phyloP scores from a whole-genome alignment of 1,284 basidiomycete genomes.

The Ceratorhiza oryzae-sativae region DNA sequence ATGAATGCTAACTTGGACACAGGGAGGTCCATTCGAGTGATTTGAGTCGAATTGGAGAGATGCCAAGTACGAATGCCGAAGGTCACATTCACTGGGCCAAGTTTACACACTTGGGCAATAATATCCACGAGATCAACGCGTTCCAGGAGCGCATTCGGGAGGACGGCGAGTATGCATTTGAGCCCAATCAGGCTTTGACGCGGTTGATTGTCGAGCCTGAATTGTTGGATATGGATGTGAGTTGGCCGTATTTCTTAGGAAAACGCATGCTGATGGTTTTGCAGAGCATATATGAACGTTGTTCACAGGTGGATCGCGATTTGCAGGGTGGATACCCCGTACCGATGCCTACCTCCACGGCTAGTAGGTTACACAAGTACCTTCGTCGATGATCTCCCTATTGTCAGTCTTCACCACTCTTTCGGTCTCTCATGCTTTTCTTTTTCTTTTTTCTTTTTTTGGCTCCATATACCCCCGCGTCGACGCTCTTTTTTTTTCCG shows the following conservation, averaged over 20 bases:
- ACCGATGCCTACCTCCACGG: slow-evolving; percentile 7
- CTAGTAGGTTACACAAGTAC: slow-evolving; percentile 20
- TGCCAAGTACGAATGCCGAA: slow-evolving; percentile 60
- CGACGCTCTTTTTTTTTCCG: neutral
- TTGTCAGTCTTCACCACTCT: no score
- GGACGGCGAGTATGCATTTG: slow-evolving; percentile 30
- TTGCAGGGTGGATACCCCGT: slow-evolving; percentile 30
- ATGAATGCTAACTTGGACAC: slow-evolving; percentile 16
- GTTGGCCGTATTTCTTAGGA: neutral
- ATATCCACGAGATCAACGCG: slow-evolving; percentile 70
- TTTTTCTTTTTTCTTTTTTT: neutral
- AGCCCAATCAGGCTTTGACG: neutral
- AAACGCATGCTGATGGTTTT: neutral
- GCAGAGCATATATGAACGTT: slow-evolving; percentile 32
- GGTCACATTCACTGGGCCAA: slow-evolving; percentile 83
- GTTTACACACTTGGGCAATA: slow-evolving; percentile 79
- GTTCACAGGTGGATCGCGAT: slow-evolving; percentile 27
- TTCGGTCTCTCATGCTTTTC: neutral
- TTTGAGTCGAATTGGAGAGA: slow-evolving; percentile 68
- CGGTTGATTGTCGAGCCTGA: slow-evolving; percentile 20
- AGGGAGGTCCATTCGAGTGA: slow-evolving; percentile 87
- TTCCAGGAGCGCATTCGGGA: slow-evolving; percentile 64
- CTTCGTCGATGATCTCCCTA: slow-evolving; percentile 6
- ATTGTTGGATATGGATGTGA: slow-evolving; percentile 37
- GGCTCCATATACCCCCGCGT: neutral